Evolutionary conservation across 148 eudicot species (phyloP).

Genomic region (Nepenthes gracilis): DNA sequence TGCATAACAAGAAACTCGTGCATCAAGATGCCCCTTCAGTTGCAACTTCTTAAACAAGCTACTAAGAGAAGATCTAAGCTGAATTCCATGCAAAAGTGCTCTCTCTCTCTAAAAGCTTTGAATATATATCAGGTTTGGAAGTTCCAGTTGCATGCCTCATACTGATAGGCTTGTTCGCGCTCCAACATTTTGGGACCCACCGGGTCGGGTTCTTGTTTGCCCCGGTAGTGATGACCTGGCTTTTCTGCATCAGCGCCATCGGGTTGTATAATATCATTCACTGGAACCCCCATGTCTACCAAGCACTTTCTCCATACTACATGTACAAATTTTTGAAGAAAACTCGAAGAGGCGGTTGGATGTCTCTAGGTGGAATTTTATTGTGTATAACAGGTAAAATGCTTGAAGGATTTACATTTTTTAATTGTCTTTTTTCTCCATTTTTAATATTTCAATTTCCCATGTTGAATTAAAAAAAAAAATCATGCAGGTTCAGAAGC

Average conservation of each 20-base stretch:
- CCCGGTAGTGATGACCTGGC: slow-evolving; percentile 59
- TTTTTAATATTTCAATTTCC: neutral
- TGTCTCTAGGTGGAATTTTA: slow-evolving; percentile 64
- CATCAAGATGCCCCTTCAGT: too few species aligned
- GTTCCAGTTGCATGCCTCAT: slow-evolving; percentile 60
- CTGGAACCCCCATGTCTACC: slow-evolving; percentile 65
- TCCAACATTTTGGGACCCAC: slow-evolving; percentile 75
- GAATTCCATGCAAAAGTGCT: neutral
- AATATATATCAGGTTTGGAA: slow-evolving; percentile 52
- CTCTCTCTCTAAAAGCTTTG: neutral
- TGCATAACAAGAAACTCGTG: too few species aligned
- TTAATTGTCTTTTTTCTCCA: neutral
- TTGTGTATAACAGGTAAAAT: slow-evolving; percentile 53
- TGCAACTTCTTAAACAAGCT: too few species aligned
- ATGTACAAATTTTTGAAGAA: slow-evolving; percentile 58
- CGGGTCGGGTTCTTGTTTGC: slow-evolving; percentile 69
- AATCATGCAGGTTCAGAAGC: slow-evolving; percentile 57
- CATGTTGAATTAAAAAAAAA: neutral
- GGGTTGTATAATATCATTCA: slow-evolving; percentile 54
- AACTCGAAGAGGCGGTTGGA: slow-evolving; percentile 59
- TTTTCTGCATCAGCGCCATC: slow-evolving; percentile 48
- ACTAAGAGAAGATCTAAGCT: too few species aligned
- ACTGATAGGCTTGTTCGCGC: slow-evolving; percentile 59
- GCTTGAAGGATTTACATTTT: neutral
- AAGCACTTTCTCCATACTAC: slow-evolving; percentile 60